Conservation (phyloP, 352 stramenopile genomes). For the Phytopythium boreale region DNA sequence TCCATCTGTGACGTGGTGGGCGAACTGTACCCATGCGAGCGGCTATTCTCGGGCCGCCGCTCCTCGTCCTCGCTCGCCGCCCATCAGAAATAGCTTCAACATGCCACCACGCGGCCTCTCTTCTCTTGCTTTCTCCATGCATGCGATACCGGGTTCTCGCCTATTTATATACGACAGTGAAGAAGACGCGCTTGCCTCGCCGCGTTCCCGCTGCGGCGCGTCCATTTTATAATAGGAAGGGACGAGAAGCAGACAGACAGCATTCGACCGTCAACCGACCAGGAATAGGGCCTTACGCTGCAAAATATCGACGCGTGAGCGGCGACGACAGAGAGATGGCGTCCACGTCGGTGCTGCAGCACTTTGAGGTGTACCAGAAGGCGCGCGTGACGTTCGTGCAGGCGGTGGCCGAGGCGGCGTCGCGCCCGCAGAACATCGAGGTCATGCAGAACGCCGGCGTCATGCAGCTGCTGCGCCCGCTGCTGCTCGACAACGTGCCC, state of each 20-base stretch:
- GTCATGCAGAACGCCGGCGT: slow-evolving; percentile 96
- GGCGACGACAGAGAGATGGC: slow-evolving; percentile 35
- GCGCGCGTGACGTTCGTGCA: slow-evolving; percentile 94
- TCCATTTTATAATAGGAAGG: no score
- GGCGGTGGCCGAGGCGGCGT: slow-evolving; percentile 91
- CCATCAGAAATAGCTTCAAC: background rate
- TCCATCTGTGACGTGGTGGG: background rate
- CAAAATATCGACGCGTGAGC: no score
- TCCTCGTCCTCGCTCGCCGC: background rate
- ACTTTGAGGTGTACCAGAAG: slow-evolving; percentile 96
- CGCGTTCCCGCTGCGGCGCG: no score
- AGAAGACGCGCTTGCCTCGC: no score
- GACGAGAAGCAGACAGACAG: no score
- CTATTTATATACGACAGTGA: no score
- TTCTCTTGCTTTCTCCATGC: no score
- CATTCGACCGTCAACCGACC: no score
- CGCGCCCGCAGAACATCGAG: slow-evolving; percentile 95
- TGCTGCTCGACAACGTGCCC: slow-evolving; percentile 94
- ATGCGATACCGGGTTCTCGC: no score
- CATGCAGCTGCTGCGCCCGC: slow-evolving; percentile 92
- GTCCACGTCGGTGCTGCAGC: slow-evolving; percentile 89
- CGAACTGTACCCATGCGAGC: background rate
- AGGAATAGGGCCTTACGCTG: no score
- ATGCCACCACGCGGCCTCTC: no score
- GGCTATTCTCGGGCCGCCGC: background rate